Percentiles rank a stretch among this genome's conserved stretches.
These are phyloP conservation scores for Hericium alpestre DNA, from an alignment of 768 basidiomycete species.

Conservation along the genomic window DNA sequence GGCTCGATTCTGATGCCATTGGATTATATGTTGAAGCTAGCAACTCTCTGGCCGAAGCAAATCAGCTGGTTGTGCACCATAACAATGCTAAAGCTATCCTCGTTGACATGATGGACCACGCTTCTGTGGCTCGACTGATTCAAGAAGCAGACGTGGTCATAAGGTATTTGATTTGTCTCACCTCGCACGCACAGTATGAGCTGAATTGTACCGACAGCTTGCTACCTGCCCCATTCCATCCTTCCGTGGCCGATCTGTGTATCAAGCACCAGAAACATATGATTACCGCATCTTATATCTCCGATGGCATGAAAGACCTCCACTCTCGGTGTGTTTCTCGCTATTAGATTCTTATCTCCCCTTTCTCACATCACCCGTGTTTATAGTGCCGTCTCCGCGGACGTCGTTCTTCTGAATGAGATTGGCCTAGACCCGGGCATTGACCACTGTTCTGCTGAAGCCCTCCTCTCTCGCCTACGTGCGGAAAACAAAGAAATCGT, in stretches of 20 bases:
- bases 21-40: slow-evolving; percentile 40
- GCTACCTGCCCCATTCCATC: slow-evolving; percentile 69
- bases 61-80: slow-evolving; percentile 33
- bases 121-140: slow-evolving; percentile 41
- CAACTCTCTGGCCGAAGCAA: slow-evolving; percentile 53
- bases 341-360: slow-evolving; percentile 14
- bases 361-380: no score
- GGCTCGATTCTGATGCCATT: not conserved
- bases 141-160: slow-evolving; percentile 67
- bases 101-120: slow-evolving; percentile 47
- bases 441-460: slow-evolving; percentile 79
- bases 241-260: slow-evolving; percentile 60
- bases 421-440: slow-evolving; percentile 86
- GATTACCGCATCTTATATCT: slow-evolving; percentile 87
- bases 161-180: slow-evolving; percentile 40
- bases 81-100: slow-evolving; percentile 43
- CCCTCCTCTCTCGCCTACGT: slow-evolving; percentile 45
- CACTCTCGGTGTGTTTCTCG: slow-evolving; percentile 40
- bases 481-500: slow-evolving; percentile 42
- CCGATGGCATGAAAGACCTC: slow-evolving; percentile 60
- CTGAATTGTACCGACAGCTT: slow-evolving; percentile 37
- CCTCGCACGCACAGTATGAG: not conserved
- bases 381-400: slow-evolving; percentile 36
- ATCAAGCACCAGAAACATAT: slow-evolving; percentile 62
- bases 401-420: slow-evolving; percentile 76